Evolutionary conservation across 2,329 filamentous ascomycete species (phyloP).

Genomic region (Aspergillus udagawae): DNA sequence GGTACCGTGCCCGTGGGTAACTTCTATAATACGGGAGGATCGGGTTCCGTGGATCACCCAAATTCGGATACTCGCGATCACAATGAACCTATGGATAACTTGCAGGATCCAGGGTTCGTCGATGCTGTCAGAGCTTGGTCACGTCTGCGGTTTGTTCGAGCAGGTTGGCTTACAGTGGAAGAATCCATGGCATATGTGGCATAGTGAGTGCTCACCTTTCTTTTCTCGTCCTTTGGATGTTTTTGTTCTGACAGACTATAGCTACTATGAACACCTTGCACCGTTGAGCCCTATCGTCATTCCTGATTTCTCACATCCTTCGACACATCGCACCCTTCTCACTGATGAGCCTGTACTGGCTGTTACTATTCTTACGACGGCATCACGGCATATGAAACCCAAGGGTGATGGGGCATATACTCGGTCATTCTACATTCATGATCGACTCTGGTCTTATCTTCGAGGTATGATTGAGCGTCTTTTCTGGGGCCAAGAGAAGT

Average conservation of each 20-base stretch:
- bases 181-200: constrained; percentile 93
- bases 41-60: constrained; percentile 24
- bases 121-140: constrained; percentile 85
- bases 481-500: constrained; percentile 94
- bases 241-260: constrained; percentile 28
- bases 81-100: constrained; percentile 23
- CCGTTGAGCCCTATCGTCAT: constrained; percentile 92
- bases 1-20: constrained; percentile 47
- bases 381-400: constrained; percentile 80
- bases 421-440: constrained; percentile 85
- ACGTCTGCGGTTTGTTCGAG: constrained; percentile 88
- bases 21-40: constrained; percentile 44
- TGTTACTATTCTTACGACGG: constrained; percentile 84
- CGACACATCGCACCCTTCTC: constrained; percentile 72
- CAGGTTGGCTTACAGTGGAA: constrained; percentile 90
- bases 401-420: constrained; percentile 76
- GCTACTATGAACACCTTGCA: constrained; percentile 86
- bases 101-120: constrained; percentile 40
- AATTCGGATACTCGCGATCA: constrained; percentile 25
- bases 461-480: constrained; percentile 93
- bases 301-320: constrained; percentile 80
- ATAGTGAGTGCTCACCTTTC: constrained; percentile 57
- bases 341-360: constrained; percentile 90
- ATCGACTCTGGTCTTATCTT: constrained; percentile 91
- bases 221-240: constrained; percentile 6